phyloP scores from a whole-genome alignment of 163 green algal genomes.

The Scenedesmus sp. region DNA sequence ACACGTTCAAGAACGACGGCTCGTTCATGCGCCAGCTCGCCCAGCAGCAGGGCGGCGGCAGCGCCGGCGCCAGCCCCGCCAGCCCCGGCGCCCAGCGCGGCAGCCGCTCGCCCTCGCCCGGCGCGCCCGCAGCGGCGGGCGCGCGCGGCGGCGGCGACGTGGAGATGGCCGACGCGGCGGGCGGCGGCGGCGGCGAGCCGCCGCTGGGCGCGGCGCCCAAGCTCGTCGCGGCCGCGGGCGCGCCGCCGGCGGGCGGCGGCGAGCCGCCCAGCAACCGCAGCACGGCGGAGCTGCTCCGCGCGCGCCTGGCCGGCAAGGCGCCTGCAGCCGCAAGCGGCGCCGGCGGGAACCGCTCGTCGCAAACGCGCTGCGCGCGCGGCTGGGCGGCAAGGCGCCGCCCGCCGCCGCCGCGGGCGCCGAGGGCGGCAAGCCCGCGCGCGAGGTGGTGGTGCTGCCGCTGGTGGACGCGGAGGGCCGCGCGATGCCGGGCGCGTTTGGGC shows the following conservation, averaged over 20 bases:
- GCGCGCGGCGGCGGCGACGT: no score
- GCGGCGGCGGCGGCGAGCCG: no score
- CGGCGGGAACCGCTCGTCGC: constrained; percentile 75
- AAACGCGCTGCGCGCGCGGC: constrained; percentile 70
- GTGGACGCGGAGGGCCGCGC: constrained; percentile 76
- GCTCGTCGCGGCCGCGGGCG: not conserved
- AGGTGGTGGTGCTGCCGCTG: constrained; percentile 69
- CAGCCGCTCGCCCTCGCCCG: constrained; percentile 2
- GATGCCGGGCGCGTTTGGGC: constrained; percentile 81
- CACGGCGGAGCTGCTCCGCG: constrained; percentile 12
- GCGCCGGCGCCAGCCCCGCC: constrained; percentile 2
- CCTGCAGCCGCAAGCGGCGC: not conserved
- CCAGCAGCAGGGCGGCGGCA: constrained; percentile 41
- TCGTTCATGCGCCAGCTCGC: constrained; percentile 77
- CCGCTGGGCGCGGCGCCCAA: constrained; percentile 37
- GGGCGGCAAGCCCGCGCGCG: not conserved
- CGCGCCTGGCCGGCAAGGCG: constrained; percentile 11
- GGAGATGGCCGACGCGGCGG: no score
- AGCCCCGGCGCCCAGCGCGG: constrained; percentile 23
- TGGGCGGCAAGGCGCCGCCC: constrained; percentile 55
- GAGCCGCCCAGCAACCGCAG: constrained; percentile 13
- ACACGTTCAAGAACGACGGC: constrained; percentile 73
- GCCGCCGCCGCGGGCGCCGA: not conserved
- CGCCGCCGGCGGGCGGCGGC: constrained; percentile 10
- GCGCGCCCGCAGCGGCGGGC: no score